A percentile compares a stretch with the other conserved stretches of the same genome.
Evolutionary conservation across 2,329 filamentous ascomycete genomes (phyloP).

Genomic region (Colletotrichum orbiculare): DNA sequence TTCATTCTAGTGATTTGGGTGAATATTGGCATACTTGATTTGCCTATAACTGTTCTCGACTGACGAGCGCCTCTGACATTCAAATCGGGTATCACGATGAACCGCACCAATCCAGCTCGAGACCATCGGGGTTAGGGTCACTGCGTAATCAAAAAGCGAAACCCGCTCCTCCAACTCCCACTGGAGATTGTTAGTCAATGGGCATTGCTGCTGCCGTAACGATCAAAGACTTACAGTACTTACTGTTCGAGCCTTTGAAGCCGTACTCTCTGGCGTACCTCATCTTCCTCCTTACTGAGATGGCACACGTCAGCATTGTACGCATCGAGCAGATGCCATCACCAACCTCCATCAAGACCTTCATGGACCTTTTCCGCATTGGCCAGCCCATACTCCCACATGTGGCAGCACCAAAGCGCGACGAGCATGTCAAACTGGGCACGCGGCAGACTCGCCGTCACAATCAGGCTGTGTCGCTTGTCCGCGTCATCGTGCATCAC

Average conservation of each 20-base stretch:
- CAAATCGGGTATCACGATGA: too few species aligned
- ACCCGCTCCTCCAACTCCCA: neutral
- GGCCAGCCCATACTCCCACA: constrained; percentile 20
- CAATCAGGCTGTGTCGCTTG: constrained; percentile 7
- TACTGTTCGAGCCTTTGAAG: neutral
- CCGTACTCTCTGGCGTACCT: constrained; percentile 15
- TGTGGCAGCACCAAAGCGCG: constrained; percentile 13
- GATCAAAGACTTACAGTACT: neutral
- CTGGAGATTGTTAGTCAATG: neutral
- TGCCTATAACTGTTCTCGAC: too few species aligned
- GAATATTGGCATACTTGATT: neutral
- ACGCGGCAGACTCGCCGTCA: neutral
- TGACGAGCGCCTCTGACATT: too few species aligned
- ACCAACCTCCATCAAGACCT: constrained; percentile 17
- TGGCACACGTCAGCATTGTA: neutral
- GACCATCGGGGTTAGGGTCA: too few species aligned
- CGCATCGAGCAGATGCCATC: neutral
- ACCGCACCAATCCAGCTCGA: too few species aligned
- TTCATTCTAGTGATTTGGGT: neutral
- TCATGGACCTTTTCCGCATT: constrained; percentile 23
- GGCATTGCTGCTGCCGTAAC: neutral
- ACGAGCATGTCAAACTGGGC: constrained; percentile 18
- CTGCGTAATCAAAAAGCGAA: neutral
- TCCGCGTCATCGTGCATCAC: constrained; percentile 11
- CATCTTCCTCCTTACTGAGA: constrained; percentile 20